Evolutionary conservation across 192 early-diverging fungal species (phyloP), one percentile per base, ranked within the genome.

Genomic region (Coemansia sp.): DNA sequence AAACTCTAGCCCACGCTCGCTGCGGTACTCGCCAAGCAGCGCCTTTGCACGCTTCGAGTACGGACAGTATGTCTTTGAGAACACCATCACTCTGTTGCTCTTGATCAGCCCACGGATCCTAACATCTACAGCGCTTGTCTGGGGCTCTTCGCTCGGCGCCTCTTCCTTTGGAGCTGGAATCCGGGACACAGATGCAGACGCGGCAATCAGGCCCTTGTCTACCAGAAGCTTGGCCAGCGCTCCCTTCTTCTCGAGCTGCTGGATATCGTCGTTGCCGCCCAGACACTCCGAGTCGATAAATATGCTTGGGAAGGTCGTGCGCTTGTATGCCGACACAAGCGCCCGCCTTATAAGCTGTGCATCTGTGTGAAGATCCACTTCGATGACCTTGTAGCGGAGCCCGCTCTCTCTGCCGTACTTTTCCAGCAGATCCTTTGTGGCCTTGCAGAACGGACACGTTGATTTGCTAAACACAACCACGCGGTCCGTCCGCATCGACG

Each of bases 31-130:
- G 10, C 62, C 53, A 11, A 92, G 76, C 42, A 87, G 66, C 5
- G 37, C 39, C 86, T 90, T 90, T 60, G 91, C 86, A 17, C 66
- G 78, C 14, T 58, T 58, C 65, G 89, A 90, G 77, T 90, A 93
- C 54, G 90, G 90, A 76, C 90, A 93, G 68, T 85, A 87, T 8
- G 86, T 78, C 81, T 90, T 97, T 71, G 89, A 90, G 69, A 94
- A 94, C 43, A 95, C 87, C 74, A 82, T 82, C 10, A 82, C 79
- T 19, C 79, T 74, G 71, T 71, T 69, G 55, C 63, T 64, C 68
- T 55, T 68, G 62, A 82, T 68, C 13, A 82, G 71, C 22, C 64
- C 41, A 10, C 68, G 71, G 25, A 82, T 39, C 48, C 65, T 70
- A 16, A 46, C 13, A 59, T 82, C 74, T 7, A 64, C 74, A 2